Evolutionary conservation across 129 eudicot species (phyloP).

Genomic region (Logfia minima): DNA sequence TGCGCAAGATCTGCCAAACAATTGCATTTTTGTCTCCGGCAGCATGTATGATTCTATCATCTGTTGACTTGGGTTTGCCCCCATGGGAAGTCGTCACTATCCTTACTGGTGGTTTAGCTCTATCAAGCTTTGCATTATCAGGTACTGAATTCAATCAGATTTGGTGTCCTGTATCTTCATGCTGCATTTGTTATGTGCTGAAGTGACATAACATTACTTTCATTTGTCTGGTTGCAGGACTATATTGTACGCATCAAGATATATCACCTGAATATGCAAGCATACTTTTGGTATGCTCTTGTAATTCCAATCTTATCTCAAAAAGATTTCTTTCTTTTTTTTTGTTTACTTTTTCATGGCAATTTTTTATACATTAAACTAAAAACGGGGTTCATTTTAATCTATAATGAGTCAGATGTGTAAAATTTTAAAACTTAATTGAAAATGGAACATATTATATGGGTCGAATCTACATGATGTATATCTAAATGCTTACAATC

Average conservation of each 20-base stretch:
- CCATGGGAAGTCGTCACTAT: conserved; percentile 86
- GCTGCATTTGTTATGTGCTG: not conserved
- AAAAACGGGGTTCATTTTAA: not conserved
- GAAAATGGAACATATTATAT: not conserved
- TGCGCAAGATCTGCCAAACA: conserved; percentile 91
- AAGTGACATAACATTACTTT: conserved; percentile 6
- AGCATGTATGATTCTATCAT: conserved; percentile 80
- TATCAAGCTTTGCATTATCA: conserved; percentile 93
- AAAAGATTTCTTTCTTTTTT: not conserved
- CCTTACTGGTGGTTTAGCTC: conserved; percentile 85
- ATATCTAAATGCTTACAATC: not conserved
- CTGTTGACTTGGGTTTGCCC: conserved; percentile 81
- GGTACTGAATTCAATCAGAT: conserved; percentile 38
- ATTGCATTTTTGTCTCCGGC: conserved; percentile 95
- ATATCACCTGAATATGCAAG: conserved; percentile 97
- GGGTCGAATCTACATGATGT: not conserved
- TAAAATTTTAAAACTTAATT: not conserved
- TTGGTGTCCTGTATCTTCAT: not conserved
- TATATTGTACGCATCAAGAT: conserved; percentile 97
- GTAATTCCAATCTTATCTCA: not conserved
- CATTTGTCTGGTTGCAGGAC: conserved; percentile 56
- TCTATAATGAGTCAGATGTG: not conserved
- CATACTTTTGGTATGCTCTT: conserved; percentile 76
- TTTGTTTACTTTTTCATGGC: not conserved
- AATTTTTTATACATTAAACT: not conserved